Percentiles rank a stretch among this genome's conserved stretches.
Evolutionary conservation across 108 stramenopile genomes (phyloP).

Genomic region (Parietichytrium sp.): DNA sequence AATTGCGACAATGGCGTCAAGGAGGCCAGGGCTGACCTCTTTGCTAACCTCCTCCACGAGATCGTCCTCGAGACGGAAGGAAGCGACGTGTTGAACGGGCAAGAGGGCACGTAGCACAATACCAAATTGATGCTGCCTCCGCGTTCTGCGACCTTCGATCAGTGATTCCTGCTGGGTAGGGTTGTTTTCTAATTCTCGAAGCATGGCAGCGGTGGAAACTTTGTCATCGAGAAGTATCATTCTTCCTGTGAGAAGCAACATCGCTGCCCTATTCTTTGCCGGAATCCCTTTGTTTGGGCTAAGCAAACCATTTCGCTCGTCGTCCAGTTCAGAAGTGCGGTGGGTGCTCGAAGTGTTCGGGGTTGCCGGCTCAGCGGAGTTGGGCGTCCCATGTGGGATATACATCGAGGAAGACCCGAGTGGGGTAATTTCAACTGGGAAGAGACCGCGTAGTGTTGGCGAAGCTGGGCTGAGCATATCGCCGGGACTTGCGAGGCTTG

Average conservation of each 20-base stretch:
- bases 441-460: too few species aligned
- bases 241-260: not conserved
- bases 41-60: constrained; percentile 13
- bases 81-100: constrained; percentile 21
- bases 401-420: too few species aligned
- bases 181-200: not conserved
- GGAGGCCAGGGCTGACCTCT: not conserved
- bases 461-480: too few species aligned
- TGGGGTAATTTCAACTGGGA: too few species aligned
- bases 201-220: not conserved
- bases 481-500: too few species aligned
- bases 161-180: too few species aligned
- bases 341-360: too few species aligned
- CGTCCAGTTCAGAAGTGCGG: too few species aligned
- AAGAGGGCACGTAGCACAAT: constrained; percentile 19
- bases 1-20: constrained; percentile 13
- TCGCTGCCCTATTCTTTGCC: not conserved
- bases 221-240: constrained; percentile 18
- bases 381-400: too few species aligned
- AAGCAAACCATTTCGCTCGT: not conserved
- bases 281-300: not conserved
- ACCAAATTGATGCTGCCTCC: constrained; percentile 5
- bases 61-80: not conserved
- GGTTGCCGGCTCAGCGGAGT: too few species aligned
- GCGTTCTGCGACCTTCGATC: not conserved